phyloP scores from a whole-genome alignment of 257 asterid species.

The Solanum bulbocastanum region DNA sequence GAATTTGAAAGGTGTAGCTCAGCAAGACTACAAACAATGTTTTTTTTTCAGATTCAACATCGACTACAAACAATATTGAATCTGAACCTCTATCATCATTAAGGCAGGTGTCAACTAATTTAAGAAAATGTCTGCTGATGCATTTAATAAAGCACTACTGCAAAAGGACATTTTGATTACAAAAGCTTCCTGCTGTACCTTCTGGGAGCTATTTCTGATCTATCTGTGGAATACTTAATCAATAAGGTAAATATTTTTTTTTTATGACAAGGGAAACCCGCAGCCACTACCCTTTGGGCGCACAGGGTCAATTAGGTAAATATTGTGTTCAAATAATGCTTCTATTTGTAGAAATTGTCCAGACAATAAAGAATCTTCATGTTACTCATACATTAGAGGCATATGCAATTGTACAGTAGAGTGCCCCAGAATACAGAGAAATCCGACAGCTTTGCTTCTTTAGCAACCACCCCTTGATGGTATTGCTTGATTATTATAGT shows the following conservation, averaged over 20 bases:
- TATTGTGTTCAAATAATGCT: background rate
- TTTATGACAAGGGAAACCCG: too few relatives aligned
- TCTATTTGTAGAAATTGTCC: background rate
- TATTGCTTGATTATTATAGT: background rate
- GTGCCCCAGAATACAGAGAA: background rate
- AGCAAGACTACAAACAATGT: background rate
- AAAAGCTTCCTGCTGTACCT: background rate
- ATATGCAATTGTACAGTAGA: background rate
- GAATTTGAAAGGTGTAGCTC: background rate
- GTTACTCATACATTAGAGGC: background rate
- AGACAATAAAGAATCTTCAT: background rate
- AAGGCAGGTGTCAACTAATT: background rate
- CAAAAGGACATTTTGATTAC: background rate
- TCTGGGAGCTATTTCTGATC: background rate
- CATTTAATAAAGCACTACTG: background rate
- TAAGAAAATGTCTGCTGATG: background rate
- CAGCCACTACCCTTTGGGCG: too few relatives aligned
- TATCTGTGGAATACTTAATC: background rate
- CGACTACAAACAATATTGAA: background rate
- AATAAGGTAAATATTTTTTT: background rate
- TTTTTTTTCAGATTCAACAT: background rate
- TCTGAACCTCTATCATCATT: background rate
- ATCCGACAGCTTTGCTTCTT: background rate
- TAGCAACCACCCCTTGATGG: background rate
- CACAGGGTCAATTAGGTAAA: background rate